Evolutionary conservation across 768 basidiomycete genomes (phyloP), one percentile per base, ranked within the genome.

Genomic region (Lentinula guzmanii): DNA sequence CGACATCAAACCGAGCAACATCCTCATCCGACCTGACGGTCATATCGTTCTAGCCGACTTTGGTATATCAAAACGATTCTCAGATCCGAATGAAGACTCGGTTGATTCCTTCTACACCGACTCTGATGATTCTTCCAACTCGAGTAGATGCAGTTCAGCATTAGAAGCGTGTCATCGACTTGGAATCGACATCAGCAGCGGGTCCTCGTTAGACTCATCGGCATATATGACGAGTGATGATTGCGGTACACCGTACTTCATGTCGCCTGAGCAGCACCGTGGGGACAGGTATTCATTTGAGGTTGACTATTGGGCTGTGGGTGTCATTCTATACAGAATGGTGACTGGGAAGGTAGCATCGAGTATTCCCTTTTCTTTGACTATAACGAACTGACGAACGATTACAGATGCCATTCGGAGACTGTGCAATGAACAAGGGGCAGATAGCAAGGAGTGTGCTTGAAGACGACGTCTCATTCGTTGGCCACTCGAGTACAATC

Each of bases 301-400:
- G 18, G 66, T 61, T 1, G 90, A 92, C 64, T 77, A 91, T 48
- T 92, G 90, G 90, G 87, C 88, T 0, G 65, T 90, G 13, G 90
- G 90, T 0, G 81, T 89, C 53, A 78, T 89, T 43, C 78, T 92
- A 5, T 86, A 87, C 67, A 81, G 83, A 21, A 76, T 92, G 28
- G 74, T 91, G 18, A 83, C 83, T 0, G 88, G 87, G 1, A 72
- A 78, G 42, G 65, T 67, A 31, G 52, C 21, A 28, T 41, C 5
- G 21, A 10, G 11, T 53, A 15, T n/a, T 48, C 15, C 7, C 42
- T 11, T 15, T 41, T 39, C 6, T 57, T 45, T 42, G 28, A 24
- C 13, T 34, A 52, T 21, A 4, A 52, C 21, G 31, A 56, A 5
- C 58, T 28, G 6, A 45, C 48, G 35, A n/a, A 50, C 6, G 53